Conservation (phyloP, 148 eudicot genomes). For the Nepenthes gracilis region DNA sequence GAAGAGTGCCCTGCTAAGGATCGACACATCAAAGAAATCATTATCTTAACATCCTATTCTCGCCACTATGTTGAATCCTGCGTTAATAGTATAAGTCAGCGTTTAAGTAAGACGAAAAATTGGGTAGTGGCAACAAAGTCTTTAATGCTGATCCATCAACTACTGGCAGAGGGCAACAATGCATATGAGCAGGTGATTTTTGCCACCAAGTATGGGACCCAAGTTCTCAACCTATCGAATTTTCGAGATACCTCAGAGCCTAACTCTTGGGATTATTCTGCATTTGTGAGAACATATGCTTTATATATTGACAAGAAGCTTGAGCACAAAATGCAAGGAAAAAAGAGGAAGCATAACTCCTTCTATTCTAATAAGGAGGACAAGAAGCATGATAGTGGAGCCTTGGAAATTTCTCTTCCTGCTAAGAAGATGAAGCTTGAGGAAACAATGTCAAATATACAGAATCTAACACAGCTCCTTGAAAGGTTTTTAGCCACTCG, state of each 20-base stretch:
- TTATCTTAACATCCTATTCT: constrained; percentile 54
- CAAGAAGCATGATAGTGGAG: neutral
- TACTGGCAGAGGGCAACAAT: constrained; percentile 59
- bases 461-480: constrained; percentile 51
- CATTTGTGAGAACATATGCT: constrained; percentile 59
- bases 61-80: constrained; percentile 41
- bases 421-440: constrained; percentile 27
- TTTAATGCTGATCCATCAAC: constrained; percentile 56
- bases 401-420: constrained; percentile 11
- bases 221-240: constrained; percentile 70
- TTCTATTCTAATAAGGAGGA: neutral
- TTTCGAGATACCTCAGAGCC: constrained; percentile 51
- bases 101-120: constrained; percentile 64
- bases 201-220: constrained; percentile 75
- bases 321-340: constrained; percentile 24
- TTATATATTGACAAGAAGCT: constrained; percentile 54
- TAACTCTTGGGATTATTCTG: constrained; percentile 59
- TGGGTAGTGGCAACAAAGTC: constrained; percentile 88
- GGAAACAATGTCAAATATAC: constrained; percentile 25
- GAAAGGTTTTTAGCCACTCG: constrained; percentile 62
- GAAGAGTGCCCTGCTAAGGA: constrained; percentile 79
- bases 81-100: constrained; percentile 39
- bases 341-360: constrained; percentile 11
- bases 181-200: constrained; percentile 67
- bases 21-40: constrained; percentile 45